These are phyloP conservation scores for Botryotinia globosa DNA, from an alignment of 2,329 filamentous ascomycete genomes.

Conservation along the genomic window DNA sequence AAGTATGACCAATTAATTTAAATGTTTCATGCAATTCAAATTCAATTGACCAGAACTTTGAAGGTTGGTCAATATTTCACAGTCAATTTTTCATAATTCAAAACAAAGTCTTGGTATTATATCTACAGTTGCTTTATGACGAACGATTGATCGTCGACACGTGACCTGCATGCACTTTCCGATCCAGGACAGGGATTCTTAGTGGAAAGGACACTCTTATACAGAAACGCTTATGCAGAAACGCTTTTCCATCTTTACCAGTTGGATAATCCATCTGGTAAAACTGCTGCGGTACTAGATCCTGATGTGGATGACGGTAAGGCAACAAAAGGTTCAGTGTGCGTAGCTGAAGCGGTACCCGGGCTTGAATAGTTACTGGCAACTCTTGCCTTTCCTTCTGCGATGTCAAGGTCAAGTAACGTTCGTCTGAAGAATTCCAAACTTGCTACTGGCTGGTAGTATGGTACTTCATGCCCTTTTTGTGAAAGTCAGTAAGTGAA, in stretches of 20 bases:
- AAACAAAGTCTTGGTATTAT: background rate
- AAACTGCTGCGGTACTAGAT: conserved; percentile 12
- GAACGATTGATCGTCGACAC: conserved; percentile 8
- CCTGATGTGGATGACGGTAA: conserved; percentile 24
- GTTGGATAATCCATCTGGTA: conserved; percentile 3
- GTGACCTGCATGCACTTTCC: conserved; percentile 20
- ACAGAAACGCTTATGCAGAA: background rate
- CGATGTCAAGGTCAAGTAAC: conserved; percentile 34
- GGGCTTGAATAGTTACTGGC: conserved; percentile 28
- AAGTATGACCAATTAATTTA: background rate
- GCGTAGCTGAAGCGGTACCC: conserved; percentile 28
- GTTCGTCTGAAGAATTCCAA: conserved; percentile 36
- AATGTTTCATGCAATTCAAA: background rate
- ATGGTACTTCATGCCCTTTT: conserved; percentile 31
- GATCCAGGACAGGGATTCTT: conserved; percentile 9
- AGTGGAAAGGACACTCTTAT: too few species aligned
- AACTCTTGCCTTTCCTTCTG: conserved; percentile 44
- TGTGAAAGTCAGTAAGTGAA: conserved; percentile 7
- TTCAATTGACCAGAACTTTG: background rate
- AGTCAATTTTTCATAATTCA: background rate
- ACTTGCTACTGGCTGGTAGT: conserved; percentile 32
- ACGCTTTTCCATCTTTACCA: background rate
- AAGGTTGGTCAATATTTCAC: background rate
- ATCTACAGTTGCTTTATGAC: background rate
- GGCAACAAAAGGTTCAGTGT: conserved; percentile 28